These are phyloP conservation scores for Botryobasidium botryosum DNA, from an alignment of 768 basidiomycete species.

Conservation along the genomic window DNA sequence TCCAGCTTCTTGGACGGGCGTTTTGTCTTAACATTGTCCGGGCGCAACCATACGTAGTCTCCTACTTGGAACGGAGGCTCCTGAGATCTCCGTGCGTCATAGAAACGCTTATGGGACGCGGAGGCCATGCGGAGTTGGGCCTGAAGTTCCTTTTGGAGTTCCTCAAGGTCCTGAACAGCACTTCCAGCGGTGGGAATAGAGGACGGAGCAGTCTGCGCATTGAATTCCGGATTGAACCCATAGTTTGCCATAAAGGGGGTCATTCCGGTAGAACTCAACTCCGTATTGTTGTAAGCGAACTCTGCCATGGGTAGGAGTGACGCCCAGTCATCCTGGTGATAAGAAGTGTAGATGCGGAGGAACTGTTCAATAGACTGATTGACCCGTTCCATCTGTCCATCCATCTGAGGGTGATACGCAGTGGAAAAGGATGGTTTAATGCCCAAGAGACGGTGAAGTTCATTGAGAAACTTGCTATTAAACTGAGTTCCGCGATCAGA, in stretches of 20 bases:
- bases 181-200: slow-evolving; percentile 2
- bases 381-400: slow-evolving; percentile 19
- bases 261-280: slow-evolving; percentile 20
- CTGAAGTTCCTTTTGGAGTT: neutral
- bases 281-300: slow-evolving; percentile 26
- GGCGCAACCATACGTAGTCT: slow-evolving; percentile 7
- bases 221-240: slow-evolving; percentile 16
- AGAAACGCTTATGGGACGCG: neutral
- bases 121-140: neutral
- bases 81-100: slow-evolving; percentile 2
- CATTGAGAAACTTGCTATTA: slow-evolving; percentile 7
- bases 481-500: slow-evolving; percentile 6
- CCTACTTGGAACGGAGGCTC: slow-evolving; percentile 4
- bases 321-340: slow-evolving; percentile 30
- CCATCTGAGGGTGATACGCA: slow-evolving; percentile 13
- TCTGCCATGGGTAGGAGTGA: slow-evolving; percentile 26
- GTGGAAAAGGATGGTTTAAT: slow-evolving; percentile 1
- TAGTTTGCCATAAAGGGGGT: slow-evolving; percentile 25
- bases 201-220: neutral
- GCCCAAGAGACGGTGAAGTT: neutral
- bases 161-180: neutral
- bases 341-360: slow-evolving; percentile 22
- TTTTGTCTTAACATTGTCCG: slow-evolving; percentile 7
- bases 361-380: slow-evolving; percentile 24
- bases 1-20: slow-evolving; percentile 10